Evolutionary conservation across 805 yeast species (phyloP).

Genomic region (Pichia rugopelliculosa): DNA sequence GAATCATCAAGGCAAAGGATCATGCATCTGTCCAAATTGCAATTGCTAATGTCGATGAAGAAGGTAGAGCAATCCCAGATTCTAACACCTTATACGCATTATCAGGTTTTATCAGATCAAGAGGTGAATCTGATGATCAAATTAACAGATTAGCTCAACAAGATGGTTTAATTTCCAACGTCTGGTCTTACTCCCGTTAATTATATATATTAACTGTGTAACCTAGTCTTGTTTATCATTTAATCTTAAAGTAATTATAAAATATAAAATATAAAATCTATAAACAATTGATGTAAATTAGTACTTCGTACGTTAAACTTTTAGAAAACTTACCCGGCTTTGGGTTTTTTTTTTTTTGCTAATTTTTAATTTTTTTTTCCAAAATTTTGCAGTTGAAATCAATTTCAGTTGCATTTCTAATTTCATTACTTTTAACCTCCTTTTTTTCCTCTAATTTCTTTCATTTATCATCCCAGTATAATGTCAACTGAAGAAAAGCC

Average conservation of each 20-base stretch:
- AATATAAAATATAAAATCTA: no score
- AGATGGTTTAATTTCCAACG: slow-evolving; percentile 96
- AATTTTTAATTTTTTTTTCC: background rate
- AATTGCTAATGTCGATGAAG: slow-evolving; percentile 96
- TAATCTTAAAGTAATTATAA: background rate
- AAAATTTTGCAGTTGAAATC: background rate
- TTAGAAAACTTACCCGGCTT: background rate
- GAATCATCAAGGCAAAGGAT: slow-evolving; percentile 99
- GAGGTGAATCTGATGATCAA: slow-evolving; percentile 99
- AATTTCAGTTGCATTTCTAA: background rate
- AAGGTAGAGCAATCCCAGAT: slow-evolving; percentile 92
- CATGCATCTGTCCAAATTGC: slow-evolving; percentile 98
- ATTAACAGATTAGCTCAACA: slow-evolving; percentile 98
- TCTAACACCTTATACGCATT: slow-evolving; percentile 91
- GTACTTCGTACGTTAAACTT: no score
- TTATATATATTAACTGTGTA: slow-evolving; percentile 9
- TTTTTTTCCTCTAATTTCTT: background rate
- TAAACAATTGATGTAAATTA: no score
- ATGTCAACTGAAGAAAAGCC: slow-evolving; percentile 47
- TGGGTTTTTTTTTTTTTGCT: background rate
- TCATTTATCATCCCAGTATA: slow-evolving; percentile 10
- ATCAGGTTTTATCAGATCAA: slow-evolving; percentile 93
- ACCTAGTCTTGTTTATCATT: background rate
- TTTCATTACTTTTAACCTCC: background rate
- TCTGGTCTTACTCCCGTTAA: slow-evolving; percentile 93